phyloP scores from a whole-genome alignment of 2,329 filamentous ascomycete genomes.

The Aspergillus pseudoterreus region DNA sequence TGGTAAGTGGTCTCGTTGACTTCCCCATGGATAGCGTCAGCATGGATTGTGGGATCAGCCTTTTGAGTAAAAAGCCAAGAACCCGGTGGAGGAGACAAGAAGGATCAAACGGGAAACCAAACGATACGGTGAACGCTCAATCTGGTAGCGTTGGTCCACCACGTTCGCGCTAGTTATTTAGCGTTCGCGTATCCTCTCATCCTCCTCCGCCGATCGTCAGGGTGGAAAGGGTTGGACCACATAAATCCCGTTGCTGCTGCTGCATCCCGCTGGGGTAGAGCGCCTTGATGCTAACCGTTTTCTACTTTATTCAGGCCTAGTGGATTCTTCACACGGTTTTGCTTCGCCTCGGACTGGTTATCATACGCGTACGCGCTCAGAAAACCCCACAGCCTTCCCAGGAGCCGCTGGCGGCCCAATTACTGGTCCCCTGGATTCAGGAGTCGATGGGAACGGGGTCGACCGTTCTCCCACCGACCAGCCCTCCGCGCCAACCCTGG shows the following conservation, averaged over 20 bases:
- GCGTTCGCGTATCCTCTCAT: constrained; percentile 25
- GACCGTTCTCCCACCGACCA: constrained; percentile 30
- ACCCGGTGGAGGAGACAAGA: background rate
- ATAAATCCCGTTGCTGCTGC: constrained; percentile 1
- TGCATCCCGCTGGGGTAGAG: background rate
- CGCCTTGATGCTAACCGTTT: constrained; percentile 2
- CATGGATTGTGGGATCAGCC: background rate
- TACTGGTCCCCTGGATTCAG: constrained; percentile 30
- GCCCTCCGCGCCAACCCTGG: constrained; percentile 34
- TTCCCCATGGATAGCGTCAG: background rate
- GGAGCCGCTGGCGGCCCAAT: constrained; percentile 41
- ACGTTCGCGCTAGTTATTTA: constrained; percentile 26
- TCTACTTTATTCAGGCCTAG: constrained; percentile 7
- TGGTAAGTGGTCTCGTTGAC: constrained; percentile 54
- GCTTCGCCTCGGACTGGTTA: constrained; percentile 46
- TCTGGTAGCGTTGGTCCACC: constrained; percentile 18
- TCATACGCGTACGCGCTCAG: constrained; percentile 68
- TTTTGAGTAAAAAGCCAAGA: background rate
- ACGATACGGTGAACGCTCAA: background rate
- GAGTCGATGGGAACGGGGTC: constrained; percentile 33
- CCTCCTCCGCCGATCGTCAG: constrained; percentile 13
- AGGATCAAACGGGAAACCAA: background rate
- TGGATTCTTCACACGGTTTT: constrained; percentile 38
- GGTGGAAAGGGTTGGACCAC: constrained; percentile 8
- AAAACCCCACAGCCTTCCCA: constrained; percentile 54